phyloP scores from a whole-genome alignment of 345 rosid genomes.

The Litchi chinensis region DNA sequence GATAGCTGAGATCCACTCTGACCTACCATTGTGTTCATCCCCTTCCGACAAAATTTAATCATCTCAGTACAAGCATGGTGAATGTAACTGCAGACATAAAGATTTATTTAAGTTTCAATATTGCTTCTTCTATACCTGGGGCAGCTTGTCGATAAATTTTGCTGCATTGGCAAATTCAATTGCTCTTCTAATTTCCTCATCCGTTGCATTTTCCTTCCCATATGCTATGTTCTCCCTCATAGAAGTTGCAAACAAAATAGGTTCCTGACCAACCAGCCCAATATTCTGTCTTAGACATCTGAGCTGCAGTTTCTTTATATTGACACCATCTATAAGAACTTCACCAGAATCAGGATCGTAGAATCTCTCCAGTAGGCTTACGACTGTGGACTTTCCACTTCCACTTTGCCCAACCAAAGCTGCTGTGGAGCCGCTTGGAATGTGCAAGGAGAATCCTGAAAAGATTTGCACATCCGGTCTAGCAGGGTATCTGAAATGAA shows the following conservation, averaged over 20 bases:
- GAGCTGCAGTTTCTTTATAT: constrained; percentile 55
- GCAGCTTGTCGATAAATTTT: constrained; percentile 61
- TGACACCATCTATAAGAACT: constrained; percentile 59
- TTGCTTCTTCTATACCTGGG: constrained; percentile 39
- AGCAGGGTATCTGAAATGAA: constrained; percentile 66
- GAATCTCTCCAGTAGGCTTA: constrained; percentile 68
- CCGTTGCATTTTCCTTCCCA: constrained; percentile 61
- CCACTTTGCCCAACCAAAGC: constrained; percentile 81
- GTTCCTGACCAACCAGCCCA: constrained; percentile 76
- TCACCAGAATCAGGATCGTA: constrained; percentile 75
- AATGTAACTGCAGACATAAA: not conserved
- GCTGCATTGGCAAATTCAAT: constrained; percentile 65
- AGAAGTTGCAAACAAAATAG: constrained; percentile 53
- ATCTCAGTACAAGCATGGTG: not conserved
- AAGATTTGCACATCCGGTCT: constrained; percentile 71
- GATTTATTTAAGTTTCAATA: not conserved
- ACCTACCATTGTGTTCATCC: constrained; percentile 84
- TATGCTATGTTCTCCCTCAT: constrained; percentile 67
- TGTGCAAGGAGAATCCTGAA: constrained; percentile 56
- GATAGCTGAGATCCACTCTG: constrained; percentile 84
- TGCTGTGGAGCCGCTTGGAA: constrained; percentile 56
- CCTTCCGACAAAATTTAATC: constrained; percentile 38
- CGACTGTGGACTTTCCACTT: constrained; percentile 74
- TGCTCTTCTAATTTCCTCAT: constrained; percentile 57
- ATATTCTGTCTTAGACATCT: constrained; percentile 60